Evolutionary conservation across 2,329 filamentous ascomycete species (phyloP).

Genomic region (Aspergillus sp.): DNA sequence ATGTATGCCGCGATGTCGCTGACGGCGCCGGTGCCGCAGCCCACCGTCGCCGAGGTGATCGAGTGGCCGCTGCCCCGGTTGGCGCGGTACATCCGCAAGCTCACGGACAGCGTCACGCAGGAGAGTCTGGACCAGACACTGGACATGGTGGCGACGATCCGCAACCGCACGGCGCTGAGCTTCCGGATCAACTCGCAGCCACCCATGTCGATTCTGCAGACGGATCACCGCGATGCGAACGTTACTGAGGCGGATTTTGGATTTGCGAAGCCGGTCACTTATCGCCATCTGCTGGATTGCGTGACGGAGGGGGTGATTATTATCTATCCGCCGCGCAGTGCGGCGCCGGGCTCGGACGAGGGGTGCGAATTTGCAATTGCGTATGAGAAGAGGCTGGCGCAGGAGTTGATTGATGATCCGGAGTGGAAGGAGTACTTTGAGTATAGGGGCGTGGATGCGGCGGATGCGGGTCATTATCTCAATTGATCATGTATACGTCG

Average conservation of each 20-base stretch:
- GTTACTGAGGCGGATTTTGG: slow-evolving; percentile 34
- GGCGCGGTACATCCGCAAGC: slow-evolving; percentile 35
- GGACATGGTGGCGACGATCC: slow-evolving; percentile 30
- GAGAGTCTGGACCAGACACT: slow-evolving; percentile 30
- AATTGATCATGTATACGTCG: neutral
- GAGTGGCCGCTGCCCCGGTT: slow-evolving; percentile 35
- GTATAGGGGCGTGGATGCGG: slow-evolving; percentile 35
- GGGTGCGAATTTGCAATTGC: slow-evolving; percentile 35
- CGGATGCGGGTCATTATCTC: neutral
- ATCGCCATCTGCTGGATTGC: slow-evolving; percentile 32
- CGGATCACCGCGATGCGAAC: slow-evolving; percentile 35
- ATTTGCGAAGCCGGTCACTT: slow-evolving; percentile 32
- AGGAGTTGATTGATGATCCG: slow-evolving; percentile 31
- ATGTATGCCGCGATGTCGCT: slow-evolving; percentile 27
- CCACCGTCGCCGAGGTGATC: slow-evolving; percentile 32
- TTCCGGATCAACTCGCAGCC: slow-evolving; percentile 35
- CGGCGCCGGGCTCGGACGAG: slow-evolving; percentile 29
- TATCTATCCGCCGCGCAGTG: slow-evolving; percentile 29
- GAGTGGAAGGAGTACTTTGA: slow-evolving; percentile 40
- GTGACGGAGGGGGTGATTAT: slow-evolving; percentile 21
- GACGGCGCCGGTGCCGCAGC: slow-evolving; percentile 22
- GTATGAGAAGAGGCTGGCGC: slow-evolving; percentile 33
- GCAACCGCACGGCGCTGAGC: slow-evolving; percentile 36
- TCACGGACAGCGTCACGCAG: slow-evolving; percentile 36
- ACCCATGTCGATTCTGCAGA: slow-evolving; percentile 34